Conservation (phyloP, 306 rosid genomes). For the Cyamopsis tetragonoloba region DNA sequence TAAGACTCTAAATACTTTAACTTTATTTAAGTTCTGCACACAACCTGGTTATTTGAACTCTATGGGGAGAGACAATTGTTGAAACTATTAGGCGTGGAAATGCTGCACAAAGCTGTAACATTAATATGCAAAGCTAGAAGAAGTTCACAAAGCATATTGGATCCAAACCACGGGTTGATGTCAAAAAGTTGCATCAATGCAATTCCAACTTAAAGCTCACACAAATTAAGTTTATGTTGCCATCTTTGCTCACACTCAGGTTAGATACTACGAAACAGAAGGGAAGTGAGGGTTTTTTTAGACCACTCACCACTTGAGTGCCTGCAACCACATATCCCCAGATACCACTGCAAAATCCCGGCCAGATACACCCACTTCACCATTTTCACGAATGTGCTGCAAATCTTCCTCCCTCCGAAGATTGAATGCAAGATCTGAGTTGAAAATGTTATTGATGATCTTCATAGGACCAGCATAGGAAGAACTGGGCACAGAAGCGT, state of each 20-base stretch:
- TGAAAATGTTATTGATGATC: slow-evolving; percentile 83
- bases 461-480: slow-evolving; percentile 81
- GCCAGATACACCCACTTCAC: slow-evolving; percentile 82
- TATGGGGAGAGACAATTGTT: not conserved
- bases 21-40: not conserved
- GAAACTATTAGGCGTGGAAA: not conserved
- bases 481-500: slow-evolving; percentile 56
- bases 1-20: not conserved
- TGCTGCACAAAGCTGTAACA: slow-evolving; percentile 1
- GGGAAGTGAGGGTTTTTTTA: not conserved
- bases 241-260: slow-evolving; percentile 1
- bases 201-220: slow-evolving; percentile 19
- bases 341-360: slow-evolving; percentile 94
- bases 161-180: slow-evolving; percentile 22
- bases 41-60: not conserved
- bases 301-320: slow-evolving; percentile 84
- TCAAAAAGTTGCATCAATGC: slow-evolving; percentile 5
- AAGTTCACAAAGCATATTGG: slow-evolving; percentile 8
- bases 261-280: not conserved
- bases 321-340: slow-evolving; percentile 96
- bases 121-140: not conserved
- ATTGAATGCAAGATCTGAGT: slow-evolving; percentile 70
- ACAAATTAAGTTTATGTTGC: not conserved
- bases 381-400: slow-evolving; percentile 44
- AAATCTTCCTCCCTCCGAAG: slow-evolving; percentile 75